Conservation (phyloP, 1,284 basidiomycete genomes). For the Leccinum griseonigrum region DNA sequence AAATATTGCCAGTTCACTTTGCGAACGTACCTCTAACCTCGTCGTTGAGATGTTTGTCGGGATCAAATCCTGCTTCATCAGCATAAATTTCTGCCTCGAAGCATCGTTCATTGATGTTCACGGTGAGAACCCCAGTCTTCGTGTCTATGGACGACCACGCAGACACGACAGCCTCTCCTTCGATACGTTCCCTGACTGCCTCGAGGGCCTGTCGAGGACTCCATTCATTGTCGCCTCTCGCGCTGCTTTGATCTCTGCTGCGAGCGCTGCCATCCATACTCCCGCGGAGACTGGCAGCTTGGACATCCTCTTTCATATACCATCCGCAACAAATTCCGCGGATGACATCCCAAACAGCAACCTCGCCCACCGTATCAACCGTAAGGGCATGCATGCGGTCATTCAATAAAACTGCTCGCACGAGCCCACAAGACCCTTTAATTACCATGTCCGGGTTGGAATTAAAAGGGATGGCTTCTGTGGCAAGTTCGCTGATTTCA, state of each 20-base stretch:
- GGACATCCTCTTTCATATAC: conserved; percentile 65
- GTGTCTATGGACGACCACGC: conserved; percentile 92
- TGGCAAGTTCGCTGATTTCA: conserved; percentile 67
- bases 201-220: conserved; percentile 86
- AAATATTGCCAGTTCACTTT: conserved; percentile 6
- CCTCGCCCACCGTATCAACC: conserved; percentile 82
- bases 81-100: conserved; percentile 96
- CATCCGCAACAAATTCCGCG: conserved; percentile 75
- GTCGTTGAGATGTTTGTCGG: conserved; percentile 61
- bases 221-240: conserved; percentile 39
- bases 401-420: conserved; percentile 82
- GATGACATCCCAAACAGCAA: conserved; percentile 93
- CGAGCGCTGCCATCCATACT: conserved; percentile 34
- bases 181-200: conserved; percentile 81
- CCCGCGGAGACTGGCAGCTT: conserved; percentile 45
- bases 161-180: conserved; percentile 86
- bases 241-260: conserved; percentile 32
- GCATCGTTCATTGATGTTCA: conserved; percentile 84
- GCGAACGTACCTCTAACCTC: conserved; percentile 73
- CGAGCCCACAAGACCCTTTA: conserved; percentile 77
- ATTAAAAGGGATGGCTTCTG: conserved; percentile 72
- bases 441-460: conserved; percentile 69
- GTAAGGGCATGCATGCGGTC: conserved; percentile 91
- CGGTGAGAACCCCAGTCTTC: conserved; percentile 82
- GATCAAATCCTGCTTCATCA: conserved; percentile 78